These are phyloP conservation scores for Aspergillus sp. DNA, from an alignment of 2,329 filamentous ascomycete species.

Conservation along the genomic window DNA sequence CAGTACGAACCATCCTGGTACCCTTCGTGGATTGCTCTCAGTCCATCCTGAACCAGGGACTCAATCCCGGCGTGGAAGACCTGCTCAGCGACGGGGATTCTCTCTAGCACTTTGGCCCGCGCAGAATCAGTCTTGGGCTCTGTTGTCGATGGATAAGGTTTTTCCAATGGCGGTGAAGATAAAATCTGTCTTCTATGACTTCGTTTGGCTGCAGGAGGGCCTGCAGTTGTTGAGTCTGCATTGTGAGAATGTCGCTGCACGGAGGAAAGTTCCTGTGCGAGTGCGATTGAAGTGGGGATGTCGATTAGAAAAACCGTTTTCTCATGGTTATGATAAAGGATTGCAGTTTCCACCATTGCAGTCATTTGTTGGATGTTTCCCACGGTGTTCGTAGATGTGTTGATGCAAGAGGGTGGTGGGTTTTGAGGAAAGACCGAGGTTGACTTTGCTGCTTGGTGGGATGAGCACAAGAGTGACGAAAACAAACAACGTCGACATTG, in stretches of 20 bases:
- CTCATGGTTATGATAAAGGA: constrained; percentile 49
- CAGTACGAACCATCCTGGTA: constrained; percentile 2
- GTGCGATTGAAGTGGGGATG: constrained; percentile 53
- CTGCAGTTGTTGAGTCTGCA: not conserved
- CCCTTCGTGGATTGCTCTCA: constrained; percentile 24
- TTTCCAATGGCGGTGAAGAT: constrained; percentile 41
- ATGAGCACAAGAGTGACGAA: no score
- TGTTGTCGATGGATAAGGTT: constrained; percentile 43
- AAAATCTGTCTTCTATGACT: constrained; percentile 25
- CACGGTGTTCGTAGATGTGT: not conserved
- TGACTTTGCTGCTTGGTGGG: no score
- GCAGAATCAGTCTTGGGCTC: constrained; percentile 49
- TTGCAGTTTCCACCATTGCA: constrained; percentile 20
- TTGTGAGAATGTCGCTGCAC: constrained; percentile 1
- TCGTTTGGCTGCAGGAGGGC: not conserved
- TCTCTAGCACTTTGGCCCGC: constrained; percentile 33
- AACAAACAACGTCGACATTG: no score
- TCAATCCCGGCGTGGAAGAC: constrained; percentile 23
- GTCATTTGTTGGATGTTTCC: not conserved
- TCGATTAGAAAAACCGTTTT: constrained; percentile 50
- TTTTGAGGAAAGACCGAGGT: no score
- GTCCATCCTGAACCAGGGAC: constrained; percentile 35
- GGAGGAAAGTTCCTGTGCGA: constrained; percentile 42
- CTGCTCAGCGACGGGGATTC: constrained; percentile 28
- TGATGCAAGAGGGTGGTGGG: not conserved